Evolutionary conservation across 2,329 filamentous ascomycete species (phyloP).

Genomic region (Exophiala alcalophila): DNA sequence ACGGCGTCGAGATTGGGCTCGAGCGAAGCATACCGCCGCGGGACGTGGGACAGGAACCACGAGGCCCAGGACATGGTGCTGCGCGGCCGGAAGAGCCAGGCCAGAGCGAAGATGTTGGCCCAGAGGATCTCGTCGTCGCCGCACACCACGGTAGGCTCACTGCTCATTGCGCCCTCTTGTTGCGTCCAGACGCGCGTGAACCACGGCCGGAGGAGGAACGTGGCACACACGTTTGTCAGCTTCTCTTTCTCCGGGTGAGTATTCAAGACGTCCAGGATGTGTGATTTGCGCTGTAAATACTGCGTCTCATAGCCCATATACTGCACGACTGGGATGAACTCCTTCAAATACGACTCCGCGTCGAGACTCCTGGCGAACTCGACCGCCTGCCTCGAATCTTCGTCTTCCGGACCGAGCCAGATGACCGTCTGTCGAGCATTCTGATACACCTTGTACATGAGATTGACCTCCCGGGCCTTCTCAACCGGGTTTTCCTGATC

Average conservation of each 20-base stretch:
- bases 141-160: slow-evolving; percentile 7
- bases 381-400: slow-evolving; percentile 2
- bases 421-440: slow-evolving; percentile 13
- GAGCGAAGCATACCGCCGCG: slow-evolving; percentile 7
- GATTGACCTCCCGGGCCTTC: slow-evolving; percentile 13
- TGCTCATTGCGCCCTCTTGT: slow-evolving; percentile 15
- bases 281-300: slow-evolving; percentile 10
- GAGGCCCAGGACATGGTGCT: slow-evolving; percentile 16
- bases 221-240: slow-evolving; percentile 12
- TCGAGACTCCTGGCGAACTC: slow-evolving; percentile 14
- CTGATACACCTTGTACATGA: slow-evolving; percentile 18
- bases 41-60: slow-evolving; percentile 12
- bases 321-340: slow-evolving; percentile 6
- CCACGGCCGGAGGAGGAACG: slow-evolving; percentile 12
- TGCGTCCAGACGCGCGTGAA: slow-evolving; percentile 19
- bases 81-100: slow-evolving; percentile 12
- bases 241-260: slow-evolving; percentile 11
- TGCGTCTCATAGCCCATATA: slow-evolving; percentile 3
- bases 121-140: slow-evolving; percentile 13
- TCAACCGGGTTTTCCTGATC: slow-evolving; percentile 13
- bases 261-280: slow-evolving; percentile 16
- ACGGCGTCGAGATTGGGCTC: slow-evolving; percentile 13
- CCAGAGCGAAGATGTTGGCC: slow-evolving; percentile 15
- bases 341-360: slow-evolving; percentile 1
- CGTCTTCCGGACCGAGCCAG: slow-evolving; percentile 13